phyloP scores from a whole-genome alignment of 2,329 filamentous ascomycete species.

The Elsinoe arachidis region DNA sequence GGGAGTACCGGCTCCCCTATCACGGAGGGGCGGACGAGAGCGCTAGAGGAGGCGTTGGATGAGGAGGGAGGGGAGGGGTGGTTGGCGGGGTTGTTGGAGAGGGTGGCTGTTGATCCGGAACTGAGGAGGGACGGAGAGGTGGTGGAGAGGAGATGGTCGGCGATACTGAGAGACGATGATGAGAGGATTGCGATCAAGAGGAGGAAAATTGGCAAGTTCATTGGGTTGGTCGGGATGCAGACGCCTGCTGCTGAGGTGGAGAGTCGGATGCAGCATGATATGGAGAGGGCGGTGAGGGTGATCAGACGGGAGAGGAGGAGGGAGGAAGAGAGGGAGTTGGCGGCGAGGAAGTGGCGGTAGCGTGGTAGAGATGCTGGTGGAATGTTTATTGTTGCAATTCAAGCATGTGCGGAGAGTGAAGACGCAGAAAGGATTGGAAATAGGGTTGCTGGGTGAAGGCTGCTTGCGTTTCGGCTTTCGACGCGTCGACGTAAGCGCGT shows the following conservation, averaged over 20 bases:
- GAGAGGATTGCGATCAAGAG: slow-evolving; percentile 49
- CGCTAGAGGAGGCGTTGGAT: background rate
- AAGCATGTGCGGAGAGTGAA: too few relatives aligned
- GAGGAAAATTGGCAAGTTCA: slow-evolving; percentile 63
- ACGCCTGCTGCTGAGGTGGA: slow-evolving; percentile 42
- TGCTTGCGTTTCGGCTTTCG: too few relatives aligned
- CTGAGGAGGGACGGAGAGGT: background rate
- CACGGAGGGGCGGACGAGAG: background rate
- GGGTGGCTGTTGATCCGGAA: background rate
- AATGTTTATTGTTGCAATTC: too few relatives aligned
- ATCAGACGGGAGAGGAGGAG: slow-evolving; percentile 25
- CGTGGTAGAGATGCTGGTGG: background rate
- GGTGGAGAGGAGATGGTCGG: background rate
- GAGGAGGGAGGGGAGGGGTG: background rate
- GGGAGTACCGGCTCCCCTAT: background rate
- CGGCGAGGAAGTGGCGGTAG: slow-evolving; percentile 22
- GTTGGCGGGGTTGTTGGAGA: background rate
- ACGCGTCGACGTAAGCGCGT: too few relatives aligned
- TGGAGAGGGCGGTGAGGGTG: slow-evolving; percentile 25
- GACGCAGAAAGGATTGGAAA: too few relatives aligned
- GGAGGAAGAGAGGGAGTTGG: slow-evolving; percentile 27
- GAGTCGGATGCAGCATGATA: slow-evolving; percentile 29
- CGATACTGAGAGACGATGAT: slow-evolving; percentile 19
- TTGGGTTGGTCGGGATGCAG: slow-evolving; percentile 58
- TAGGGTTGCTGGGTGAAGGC: too few relatives aligned